Evolutionary conservation across 2,329 filamentous ascomycete genomes (phyloP), one percentile per base, ranked within the genome.

Genomic region (Cladophialophora yegresii): DNA sequence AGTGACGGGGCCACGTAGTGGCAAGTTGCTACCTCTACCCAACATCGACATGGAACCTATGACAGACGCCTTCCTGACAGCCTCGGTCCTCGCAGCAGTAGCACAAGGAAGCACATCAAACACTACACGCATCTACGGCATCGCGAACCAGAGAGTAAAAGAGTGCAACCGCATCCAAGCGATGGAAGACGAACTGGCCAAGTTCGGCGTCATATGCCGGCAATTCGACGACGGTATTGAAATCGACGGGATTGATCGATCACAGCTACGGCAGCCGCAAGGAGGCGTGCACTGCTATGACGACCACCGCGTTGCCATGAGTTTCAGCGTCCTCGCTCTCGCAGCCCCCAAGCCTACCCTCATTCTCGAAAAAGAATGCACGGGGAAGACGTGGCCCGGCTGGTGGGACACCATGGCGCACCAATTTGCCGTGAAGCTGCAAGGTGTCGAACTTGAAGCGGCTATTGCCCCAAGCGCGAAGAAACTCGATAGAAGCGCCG

Each of bases 41-140:
- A 89, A 93, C 64, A 87, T 99, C 30, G 93, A 99, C 73, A 99
- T 99, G 95, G 95, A 98, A 76, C 90, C 93, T 0, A 99, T 99
- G 95, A 99, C 95, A 0, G 95, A 99, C 77, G 95, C 95, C 55
- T 99, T 99, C 82, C 83, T 99, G 58, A 97, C 93, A 4, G 95
- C 95, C 20, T 96, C 92, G 1, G 92, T 96, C 4, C 84, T 99
- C 54, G 95, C 92, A 28, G 95, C 95, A 40, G 91, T 96, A 50
- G 92, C 93, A 9, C 87, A 85, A 13, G 91, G 91, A 1, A 80
- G 79, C 58, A 75, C 77, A 8, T 83, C 82, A 43, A 80, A 80
- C 53, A 89, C 86, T 1, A 99, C 95, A 0, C 87, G 86, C 62
- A 98, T 99, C 70, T 89, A 88, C 16, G 95, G 95, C 56, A 99